Evolutionary conservation across 225 moss, liverwort and hornwort species (phyloP), one percentile per base, ranked within the genome.

Genomic region (Neckera pumila): DNA sequence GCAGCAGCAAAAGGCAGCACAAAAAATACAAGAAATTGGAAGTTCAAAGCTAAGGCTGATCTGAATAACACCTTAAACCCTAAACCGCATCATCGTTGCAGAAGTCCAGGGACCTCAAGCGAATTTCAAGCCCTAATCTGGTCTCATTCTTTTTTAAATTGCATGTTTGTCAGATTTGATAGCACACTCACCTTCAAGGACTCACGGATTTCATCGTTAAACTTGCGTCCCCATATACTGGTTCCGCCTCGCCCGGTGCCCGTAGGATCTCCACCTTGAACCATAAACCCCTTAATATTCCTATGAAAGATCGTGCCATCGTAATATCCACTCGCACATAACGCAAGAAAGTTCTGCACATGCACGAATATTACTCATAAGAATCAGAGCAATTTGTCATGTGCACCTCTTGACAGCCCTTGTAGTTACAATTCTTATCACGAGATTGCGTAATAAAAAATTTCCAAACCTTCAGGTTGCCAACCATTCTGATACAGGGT

Each of bases 221-320:
- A 99, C 87, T 99, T 99, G 78, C 98, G 96, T 75, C 96, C 94
- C 98, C 98, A 99, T 51, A 99, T 96, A 81, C 98, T 99, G 77
- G 91, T 99, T 80, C 98, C 98, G 59, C 98, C 97, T 85, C 97
- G 97, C 56, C 98, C 98, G 14, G 96, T 95, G 69, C 97, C 96
- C 23, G 97, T 99, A 28, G 97, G 97, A 93, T 99, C 98, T 87
- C 98, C 98, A 59, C 98, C 98, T 94, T 99, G 98, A 84, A 98
- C 93, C 98, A 98, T 98, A 80, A 98, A 98, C 36, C 96, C 95
- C 88, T 98, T 98, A 87, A 98, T 98, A 90, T 98, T 98, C 83
- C 98, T 94, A 82, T 99, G 98, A 87, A 99, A 99, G 80, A 96
- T 95, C 26, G 98, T 99, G 63, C 95, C 90, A 85, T 99, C 98